Evolutionary conservation across 2,329 filamentous ascomycete species (phyloP).

Genomic region (Stachybotrys elegans): DNA sequence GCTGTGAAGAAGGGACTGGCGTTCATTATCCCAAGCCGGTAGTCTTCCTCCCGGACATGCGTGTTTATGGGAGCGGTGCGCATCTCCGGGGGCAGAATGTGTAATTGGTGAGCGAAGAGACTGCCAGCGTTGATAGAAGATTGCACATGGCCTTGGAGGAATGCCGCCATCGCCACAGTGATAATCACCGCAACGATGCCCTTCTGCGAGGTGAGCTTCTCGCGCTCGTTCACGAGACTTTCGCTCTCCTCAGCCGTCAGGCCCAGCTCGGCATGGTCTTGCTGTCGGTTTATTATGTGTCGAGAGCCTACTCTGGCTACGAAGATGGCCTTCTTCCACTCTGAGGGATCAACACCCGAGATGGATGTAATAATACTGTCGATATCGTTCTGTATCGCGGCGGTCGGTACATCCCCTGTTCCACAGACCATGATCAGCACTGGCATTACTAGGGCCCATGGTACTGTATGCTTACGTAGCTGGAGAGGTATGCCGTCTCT

Average conservation of each 20-base stretch:
- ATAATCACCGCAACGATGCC: slow-evolving; percentile 27
- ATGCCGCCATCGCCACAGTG: slow-evolving; percentile 35
- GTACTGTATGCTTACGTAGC: background rate
- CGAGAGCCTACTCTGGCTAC: background rate
- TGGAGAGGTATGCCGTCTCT: background rate
- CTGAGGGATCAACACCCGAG: background rate
- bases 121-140: slow-evolving; percentile 34
- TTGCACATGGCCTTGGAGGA: slow-evolving; percentile 37
- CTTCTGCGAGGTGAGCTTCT: slow-evolving; percentile 23
- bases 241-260: slow-evolving; percentile 21
- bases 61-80: background rate
- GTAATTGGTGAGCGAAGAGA: slow-evolving; percentile 16
- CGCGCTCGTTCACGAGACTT: slow-evolving; percentile 24
- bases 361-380: background rate
- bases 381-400: background rate
- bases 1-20: slow-evolving; percentile 31
- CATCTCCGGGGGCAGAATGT: background rate
- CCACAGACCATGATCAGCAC: background rate
- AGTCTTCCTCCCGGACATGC: too few species aligned
- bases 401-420: background rate
- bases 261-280: background rate
- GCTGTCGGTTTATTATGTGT: background rate
- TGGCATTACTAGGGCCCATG: too few species aligned
- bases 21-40: slow-evolving; percentile 25
- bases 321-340: slow-evolving; percentile 5